These are phyloP conservation scores for Lactuca saligna DNA, from an alignment of 129 eudicot species.

Conservation along the genomic window DNA sequence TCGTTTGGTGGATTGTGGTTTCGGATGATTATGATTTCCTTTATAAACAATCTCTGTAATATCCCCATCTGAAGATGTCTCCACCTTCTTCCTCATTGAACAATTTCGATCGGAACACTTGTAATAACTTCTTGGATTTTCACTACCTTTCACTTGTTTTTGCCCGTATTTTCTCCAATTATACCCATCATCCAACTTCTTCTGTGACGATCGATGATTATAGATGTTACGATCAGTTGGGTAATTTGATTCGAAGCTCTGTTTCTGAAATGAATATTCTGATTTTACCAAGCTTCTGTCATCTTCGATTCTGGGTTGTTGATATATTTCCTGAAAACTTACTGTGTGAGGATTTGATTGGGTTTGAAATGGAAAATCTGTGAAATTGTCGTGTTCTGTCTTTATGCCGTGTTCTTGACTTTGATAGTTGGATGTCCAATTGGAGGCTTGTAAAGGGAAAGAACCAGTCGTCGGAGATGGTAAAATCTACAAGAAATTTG, in stretches of 20 bases:
- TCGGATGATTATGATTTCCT: constrained; percentile 76
- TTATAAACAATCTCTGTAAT: constrained; percentile 74
- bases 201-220: constrained; percentile 40
- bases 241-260: constrained; percentile 30
- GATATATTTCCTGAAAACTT: constrained; percentile 51
- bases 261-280: constrained; percentile 27
- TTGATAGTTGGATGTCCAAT: constrained; percentile 46
- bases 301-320: constrained; percentile 37
- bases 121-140: constrained; percentile 85
- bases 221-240: constrained; percentile 2
- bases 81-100: constrained; percentile 71
- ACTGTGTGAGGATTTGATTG: constrained; percentile 32
- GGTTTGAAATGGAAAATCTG: constrained; percentile 61
- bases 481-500: constrained; percentile 53
- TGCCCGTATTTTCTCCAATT: constrained; percentile 92
- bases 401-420: constrained; percentile 40
- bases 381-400: constrained; percentile 38
- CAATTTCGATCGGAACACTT: constrained; percentile 70
- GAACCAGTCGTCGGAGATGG: constrained; percentile 92
- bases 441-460: constrained; percentile 50
- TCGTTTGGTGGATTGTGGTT: constrained; percentile 66
- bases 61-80: constrained; percentile 62
- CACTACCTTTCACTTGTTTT: constrained; percentile 82
- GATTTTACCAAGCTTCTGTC: constrained; percentile 33
- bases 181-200: constrained; percentile 66